A percentile compares a stretch with the other conserved stretches of the same genome.
Evolutionary conservation across 441 rosid species (phyloP).

Genomic region (Melastoma candidum): DNA sequence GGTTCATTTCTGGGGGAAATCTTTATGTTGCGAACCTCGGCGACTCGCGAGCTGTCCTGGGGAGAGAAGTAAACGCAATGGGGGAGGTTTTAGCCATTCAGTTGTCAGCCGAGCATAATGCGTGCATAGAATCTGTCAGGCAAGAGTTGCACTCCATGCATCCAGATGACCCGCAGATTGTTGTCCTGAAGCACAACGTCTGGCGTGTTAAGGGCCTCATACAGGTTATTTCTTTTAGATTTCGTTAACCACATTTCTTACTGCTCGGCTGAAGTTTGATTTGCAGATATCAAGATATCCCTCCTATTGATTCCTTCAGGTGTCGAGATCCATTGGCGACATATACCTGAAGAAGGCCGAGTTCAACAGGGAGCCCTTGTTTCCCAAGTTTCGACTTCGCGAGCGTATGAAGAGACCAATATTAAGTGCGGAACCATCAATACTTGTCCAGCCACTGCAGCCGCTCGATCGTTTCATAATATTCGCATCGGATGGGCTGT

Average conservation of each 20-base stretch:
- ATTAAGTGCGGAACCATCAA: constrained; percentile 74
- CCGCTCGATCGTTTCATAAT: constrained; percentile 66
- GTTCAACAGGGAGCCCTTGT: constrained; percentile 87
- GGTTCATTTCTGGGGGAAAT: constrained; percentile 63
- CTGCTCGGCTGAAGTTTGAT: not conserved
- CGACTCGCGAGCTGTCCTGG: constrained; percentile 93
- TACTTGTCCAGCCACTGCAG: constrained; percentile 55
- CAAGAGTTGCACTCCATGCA: constrained; percentile 68
- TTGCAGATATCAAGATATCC: not conserved
- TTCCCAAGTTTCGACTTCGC: constrained; percentile 57
- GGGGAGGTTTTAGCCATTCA: constrained; percentile 80
- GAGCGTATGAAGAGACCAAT: constrained; percentile 67
- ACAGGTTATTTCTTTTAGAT: constrained; percentile 39
- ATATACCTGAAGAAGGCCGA: constrained; percentile 78
- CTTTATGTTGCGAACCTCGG: constrained; percentile 88
- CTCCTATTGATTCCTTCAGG: constrained; percentile 24
- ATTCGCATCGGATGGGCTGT: constrained; percentile 97
- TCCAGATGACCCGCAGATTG: constrained; percentile 82
- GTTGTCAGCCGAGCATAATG: constrained; percentile 89
- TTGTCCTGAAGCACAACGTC: constrained; percentile 76
- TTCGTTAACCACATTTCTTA: too few species aligned
- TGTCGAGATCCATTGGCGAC: constrained; percentile 93
- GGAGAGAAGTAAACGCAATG: constrained; percentile 66
- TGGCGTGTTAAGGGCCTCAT: constrained; percentile 98
- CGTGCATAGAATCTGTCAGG: constrained; percentile 71